Base-by-base conservation (phyloP, 352 stramenopile species). In the Peronospora tabacina region DNA sequence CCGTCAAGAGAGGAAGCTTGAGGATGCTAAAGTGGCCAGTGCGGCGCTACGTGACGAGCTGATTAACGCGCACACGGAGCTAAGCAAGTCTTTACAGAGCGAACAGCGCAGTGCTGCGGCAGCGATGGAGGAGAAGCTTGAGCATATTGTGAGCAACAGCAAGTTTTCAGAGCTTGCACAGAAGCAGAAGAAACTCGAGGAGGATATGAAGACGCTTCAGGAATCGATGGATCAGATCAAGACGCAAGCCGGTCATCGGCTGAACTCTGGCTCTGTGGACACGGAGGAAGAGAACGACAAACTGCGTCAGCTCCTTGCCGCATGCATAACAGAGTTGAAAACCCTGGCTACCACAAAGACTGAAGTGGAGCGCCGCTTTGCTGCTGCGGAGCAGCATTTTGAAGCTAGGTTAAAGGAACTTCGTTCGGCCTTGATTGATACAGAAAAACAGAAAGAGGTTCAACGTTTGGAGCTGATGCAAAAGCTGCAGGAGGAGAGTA, bases 101-200 rank as follows among this genome's bases (percentile, higher is more conserved):
- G 72, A 87, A 40, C 67, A 82, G 29, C 67, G 52, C 26, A 74
- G 68, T 22, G 61, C 72, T 20, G 40, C 61, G 0, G 44, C 53
- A 6, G 56, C 60, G n/a, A 57, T 89, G 17, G 75, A 89, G 12
- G 75, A 86, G 17, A 80, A 70, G 26, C 46, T 84, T 6, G 63
- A 72, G n/a, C 49, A 75, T 12, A 58, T 87, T 9, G 40, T 52
- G 9, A 62, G 53, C 22, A 29, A 55, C 11, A 60, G 59, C 24
- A 82, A 83, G 44, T 44, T 87, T 7, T 50, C 53, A 11, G 34
- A 64, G 24, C 52, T 87, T 2, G 61, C 66, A 12, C 83, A 77
- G 32, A 82, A 77, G 44, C 68, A 75, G 47, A 82, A 81, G 52
- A 80, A 74, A 39, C 49, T 76, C 1, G 75, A 86, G 24, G 77